Base-by-base conservation (phyloP, 768 basidiomycete genomes). In the Lactarius indigo region DNA sequence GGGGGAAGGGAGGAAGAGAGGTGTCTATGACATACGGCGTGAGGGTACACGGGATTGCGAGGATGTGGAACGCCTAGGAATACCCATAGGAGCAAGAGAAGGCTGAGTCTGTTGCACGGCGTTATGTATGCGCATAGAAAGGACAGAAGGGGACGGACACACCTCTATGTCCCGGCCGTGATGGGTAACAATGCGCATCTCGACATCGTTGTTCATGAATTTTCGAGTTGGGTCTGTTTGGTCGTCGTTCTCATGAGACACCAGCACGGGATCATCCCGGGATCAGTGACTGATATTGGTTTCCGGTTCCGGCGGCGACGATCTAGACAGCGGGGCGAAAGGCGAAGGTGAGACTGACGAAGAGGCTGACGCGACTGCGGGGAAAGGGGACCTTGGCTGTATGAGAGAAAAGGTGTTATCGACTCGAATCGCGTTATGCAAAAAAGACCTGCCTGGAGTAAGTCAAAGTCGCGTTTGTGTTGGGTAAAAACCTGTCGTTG, bases 261-360 rank as follows among this genome's bases (percentile, higher is more conserved):
- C 3, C 2, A n/a, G 31, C 30, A 31, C 9, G 35, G 12, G 12
- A 12, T 35, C 35, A 12, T 35, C 35, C 35, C 12, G 12, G 15
- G 55, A 5, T 13, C 42, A 9, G 57, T 65, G 57, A 61, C 59
- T 44, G 54, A 12, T 35, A 12, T 35, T 12, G 12, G 10, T 35
- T 35, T 35, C 35, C 12, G 7, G 35, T 35, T 35, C 35, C 35
- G 35, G 35, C 0, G 2, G 35, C 35, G 60, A 17, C 3, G 60
- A 37, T 20, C 28, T 37, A 2, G 50, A 33, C 1, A 33, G 62
- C 13, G 62, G 62, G 1, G 66, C 62, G 44, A 67, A 67, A 12
- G 66, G 66, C 2, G 66, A 67, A 8, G 66, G 57, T 23, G 57
- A 63, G 13, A 67, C 37, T 0, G 57, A 63, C 7, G 62, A 7